Evolutionary conservation across 805 yeast species (phyloP).

Genomic region (Candida argentea): DNA sequence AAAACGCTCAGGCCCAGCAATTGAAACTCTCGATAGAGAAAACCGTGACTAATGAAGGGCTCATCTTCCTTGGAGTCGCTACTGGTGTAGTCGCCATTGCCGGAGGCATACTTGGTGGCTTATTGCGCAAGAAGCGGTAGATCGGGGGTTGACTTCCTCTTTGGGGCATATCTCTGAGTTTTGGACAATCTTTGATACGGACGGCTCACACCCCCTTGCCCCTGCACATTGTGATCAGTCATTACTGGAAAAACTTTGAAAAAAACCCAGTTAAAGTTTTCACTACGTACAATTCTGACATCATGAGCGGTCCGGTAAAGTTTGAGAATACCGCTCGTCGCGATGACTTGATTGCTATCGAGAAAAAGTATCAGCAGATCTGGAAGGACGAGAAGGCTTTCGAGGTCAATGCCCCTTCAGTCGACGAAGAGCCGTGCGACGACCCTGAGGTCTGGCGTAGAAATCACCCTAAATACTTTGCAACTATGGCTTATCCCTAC

Average conservation of each 20-base stretch:
- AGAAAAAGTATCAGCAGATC: slow-evolving; percentile 72
- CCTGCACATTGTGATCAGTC: no score
- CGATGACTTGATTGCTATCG: slow-evolving; percentile 84
- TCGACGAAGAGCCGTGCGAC: slow-evolving; percentile 43
- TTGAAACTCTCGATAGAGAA: slow-evolving; percentile 74
- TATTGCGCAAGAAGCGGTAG: slow-evolving; percentile 24
- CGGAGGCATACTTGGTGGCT: slow-evolving; percentile 46
- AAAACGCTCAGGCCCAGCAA: slow-evolving; percentile 64
- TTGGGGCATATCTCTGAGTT: no score
- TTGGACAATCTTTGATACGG: no score
- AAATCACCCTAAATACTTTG: slow-evolving; percentile 76
- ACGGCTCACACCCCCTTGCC: no score
- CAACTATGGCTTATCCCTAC: slow-evolving; percentile 97
- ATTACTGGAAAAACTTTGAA: no score
- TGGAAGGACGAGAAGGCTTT: slow-evolving; percentile 86
- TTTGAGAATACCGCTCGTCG: slow-evolving; percentile 77
- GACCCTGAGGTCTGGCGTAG: slow-evolving; percentile 61
- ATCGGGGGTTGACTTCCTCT: no score
- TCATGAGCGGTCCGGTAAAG: slow-evolving; percentile 32
- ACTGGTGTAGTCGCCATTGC: slow-evolving; percentile 83
- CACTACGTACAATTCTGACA: slow-evolving; percentile 5
- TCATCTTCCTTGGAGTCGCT: slow-evolving; percentile 79
- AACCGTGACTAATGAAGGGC: slow-evolving; percentile 76
- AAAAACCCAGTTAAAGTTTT: not conserved
- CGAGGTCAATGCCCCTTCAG: slow-evolving; percentile 80